Percentiles rank a stretch among this genome's conserved stretches.
Conservation (phyloP, 805 yeast genomes). For the Metschnikowia sp. region DNA sequence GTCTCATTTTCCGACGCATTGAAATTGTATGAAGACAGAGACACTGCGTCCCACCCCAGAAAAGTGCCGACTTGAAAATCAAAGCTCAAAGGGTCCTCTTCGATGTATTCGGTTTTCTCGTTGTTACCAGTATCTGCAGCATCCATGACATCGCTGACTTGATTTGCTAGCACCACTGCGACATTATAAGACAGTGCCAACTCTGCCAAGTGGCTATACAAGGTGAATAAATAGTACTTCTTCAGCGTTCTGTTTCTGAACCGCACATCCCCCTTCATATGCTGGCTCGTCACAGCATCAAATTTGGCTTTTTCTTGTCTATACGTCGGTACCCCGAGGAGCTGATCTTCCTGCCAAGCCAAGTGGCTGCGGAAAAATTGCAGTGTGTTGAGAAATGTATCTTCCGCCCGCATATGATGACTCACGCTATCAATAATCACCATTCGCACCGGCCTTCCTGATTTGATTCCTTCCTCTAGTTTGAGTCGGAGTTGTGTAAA, state of each 20-base stretch:
- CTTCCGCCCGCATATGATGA: conserved; percentile 71
- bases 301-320: conserved; percentile 19
- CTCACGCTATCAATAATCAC: conserved; percentile 80
- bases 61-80: conserved; percentile 71
- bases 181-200: conserved; percentile 47
- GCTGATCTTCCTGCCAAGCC: conserved; percentile 13
- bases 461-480: conserved; percentile 16
- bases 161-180: conserved; percentile 73
- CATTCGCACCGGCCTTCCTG: conserved; percentile 41
- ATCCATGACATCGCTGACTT: conserved; percentile 59
- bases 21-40: neutral
- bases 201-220: conserved; percentile 46
- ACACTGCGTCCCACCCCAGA: conserved; percentile 63
- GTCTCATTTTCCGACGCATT: neutral
- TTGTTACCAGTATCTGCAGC: neutral
- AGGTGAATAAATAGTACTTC: conserved; percentile 37
- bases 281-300: conserved; percentile 27
- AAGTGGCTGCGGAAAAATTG: conserved; percentile 10
- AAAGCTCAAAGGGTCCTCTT: conserved; percentile 35
- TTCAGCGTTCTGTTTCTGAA: conserved; percentile 34
- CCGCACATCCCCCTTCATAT: conserved; percentile 10
- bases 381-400: conserved; percentile 22
- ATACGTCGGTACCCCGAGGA: conserved; percentile 5
- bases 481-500: conserved; percentile 66
- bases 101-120: neutral